phyloP scores from a whole-genome alignment of 495 filamentous ascomycete genomes.

The Pseudevernia furfuracea region DNA sequence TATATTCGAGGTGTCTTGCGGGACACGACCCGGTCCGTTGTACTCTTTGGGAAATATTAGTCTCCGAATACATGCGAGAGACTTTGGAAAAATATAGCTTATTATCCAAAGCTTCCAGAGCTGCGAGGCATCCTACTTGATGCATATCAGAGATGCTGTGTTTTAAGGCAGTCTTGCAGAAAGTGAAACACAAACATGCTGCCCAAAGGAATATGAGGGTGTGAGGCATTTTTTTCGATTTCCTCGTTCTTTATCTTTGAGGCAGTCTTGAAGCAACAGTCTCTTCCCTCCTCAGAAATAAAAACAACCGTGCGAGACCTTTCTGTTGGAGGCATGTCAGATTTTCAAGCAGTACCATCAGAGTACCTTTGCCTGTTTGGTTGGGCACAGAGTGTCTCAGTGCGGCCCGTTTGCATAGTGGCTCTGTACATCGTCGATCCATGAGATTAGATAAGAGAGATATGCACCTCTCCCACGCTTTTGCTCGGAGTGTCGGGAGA shows the following conservation, averaged over 20 bases:
- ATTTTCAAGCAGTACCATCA: not conserved
- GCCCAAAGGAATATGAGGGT: not conserved
- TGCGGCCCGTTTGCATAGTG: constrained; percentile 1
- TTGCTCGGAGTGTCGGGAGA: not conserved
- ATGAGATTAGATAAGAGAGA: not conserved
- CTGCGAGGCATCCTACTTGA: not conserved
- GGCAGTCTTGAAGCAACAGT: not conserved
- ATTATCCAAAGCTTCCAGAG: not conserved
- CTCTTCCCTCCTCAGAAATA: not conserved
- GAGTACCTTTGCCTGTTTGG: not conserved
- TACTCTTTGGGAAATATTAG: not conserved
- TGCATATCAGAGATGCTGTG: not conserved
- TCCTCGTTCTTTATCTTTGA: not conserved
- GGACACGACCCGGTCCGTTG: not conserved
- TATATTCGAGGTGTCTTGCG: not conserved
- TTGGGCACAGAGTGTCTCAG: not conserved
- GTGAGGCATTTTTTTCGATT: not conserved
- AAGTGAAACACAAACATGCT: not conserved
- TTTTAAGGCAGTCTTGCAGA: not conserved
- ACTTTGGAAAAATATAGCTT: not conserved
- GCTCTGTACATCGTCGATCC: not conserved
- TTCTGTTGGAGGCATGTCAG: not conserved
- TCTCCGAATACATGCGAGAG: not conserved
- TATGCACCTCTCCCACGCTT: not conserved
- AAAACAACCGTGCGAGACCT: not conserved